Percentiles rank a stretch among this genome's conserved stretches.
Conservation (phyloP, 2,329 filamentous ascomycete genomes). For the Neopestalotiopsis sp. region DNA sequence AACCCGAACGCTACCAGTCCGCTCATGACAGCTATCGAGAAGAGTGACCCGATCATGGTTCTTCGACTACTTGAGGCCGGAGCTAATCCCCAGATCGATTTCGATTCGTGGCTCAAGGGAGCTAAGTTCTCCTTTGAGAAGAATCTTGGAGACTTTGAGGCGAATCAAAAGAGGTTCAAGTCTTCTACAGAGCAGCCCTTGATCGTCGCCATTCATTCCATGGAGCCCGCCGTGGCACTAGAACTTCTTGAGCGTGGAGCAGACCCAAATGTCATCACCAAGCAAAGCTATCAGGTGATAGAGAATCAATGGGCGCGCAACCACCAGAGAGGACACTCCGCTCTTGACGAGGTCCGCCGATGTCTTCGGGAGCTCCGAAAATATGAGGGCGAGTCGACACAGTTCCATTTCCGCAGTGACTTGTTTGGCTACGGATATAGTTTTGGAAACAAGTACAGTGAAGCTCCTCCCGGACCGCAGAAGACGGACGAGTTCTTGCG, state of each 20-base stretch:
- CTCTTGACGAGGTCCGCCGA: conserved; percentile 65
- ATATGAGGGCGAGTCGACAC: conserved; percentile 43
- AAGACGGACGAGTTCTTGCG: conserved; percentile 58
- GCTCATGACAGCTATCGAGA: conserved; percentile 63
- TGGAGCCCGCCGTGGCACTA: conserved; percentile 51
- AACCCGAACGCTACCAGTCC: conserved; percentile 47
- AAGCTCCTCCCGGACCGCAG: conserved; percentile 31
- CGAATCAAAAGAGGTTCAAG: conserved; percentile 55
- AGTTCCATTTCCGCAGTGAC: conserved; percentile 20
- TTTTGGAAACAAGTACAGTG: not conserved
- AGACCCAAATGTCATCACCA: conserved; percentile 66
- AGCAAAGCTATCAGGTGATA: conserved; percentile 40
- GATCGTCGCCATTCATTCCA: conserved; percentile 62
- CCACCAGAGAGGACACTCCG: conserved; percentile 47
- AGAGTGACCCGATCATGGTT: conserved; percentile 57
- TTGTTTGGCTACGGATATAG: not conserved
- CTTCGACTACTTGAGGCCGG: conserved; percentile 68
- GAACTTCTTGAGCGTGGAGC: conserved; percentile 67
- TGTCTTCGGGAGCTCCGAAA: conserved; percentile 55
- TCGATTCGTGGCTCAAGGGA: conserved; percentile 67
- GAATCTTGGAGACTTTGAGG: conserved; percentile 38
- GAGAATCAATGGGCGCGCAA: conserved; percentile 35
- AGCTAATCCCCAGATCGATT: conserved; percentile 63
- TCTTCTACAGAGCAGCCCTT: conserved; percentile 66
- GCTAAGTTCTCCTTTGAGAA: conserved; percentile 20